Base-by-base conservation (phyloP, 805 yeast species). In the Starmerella scarabaei region DNA sequence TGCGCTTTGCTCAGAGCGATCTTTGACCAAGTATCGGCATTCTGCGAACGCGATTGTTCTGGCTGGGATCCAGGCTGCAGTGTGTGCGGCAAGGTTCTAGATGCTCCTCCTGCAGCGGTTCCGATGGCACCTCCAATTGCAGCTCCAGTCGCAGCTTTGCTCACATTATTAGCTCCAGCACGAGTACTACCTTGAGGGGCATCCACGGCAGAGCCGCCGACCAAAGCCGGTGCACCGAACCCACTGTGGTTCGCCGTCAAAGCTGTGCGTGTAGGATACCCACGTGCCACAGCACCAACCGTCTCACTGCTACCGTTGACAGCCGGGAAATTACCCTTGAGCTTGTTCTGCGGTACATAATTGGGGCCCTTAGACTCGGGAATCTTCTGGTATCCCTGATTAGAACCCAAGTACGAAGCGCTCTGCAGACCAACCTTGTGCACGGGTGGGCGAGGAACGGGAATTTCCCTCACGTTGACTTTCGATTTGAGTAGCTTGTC, bases 401-500 rank as follows among this genome's bases (percentile, higher is more conserved):
- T 23, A 11, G 7, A 7, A 7, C 26, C 26, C 9, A 18, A 21
- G 21, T 18, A 28, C 3, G 30, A 24, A 12, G 30, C 17, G 3
- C 27, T 23, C 18, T 30, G 31, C 3, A 27, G 34, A 16, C 12
- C 23, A 11, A 28, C 28, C 18, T 12, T 23, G 18, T 20, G 9
- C 5, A 9, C 28, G 15, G n/a, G n/a, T 3, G 30, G 23, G 16
- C 5, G 26, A 9, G 33, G 28, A 23, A 23, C 9, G 4, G 33
- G 38, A 16, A 31, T 24, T 24, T 17, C 30, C 2, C 19, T 14
- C 5, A 20, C 16, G 18, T 41, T 12, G 20, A 44, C 40, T 27
- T 8, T 27, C 11, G 42, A 31, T 28, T 39, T 41, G 36, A 42
- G 16, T 12, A 43, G 40, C 38, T 48, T 43, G 23, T 47, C 53